A percentile compares a stretch with the other conserved stretches of the same genome.
Conservation (phyloP, 2,329 filamentous ascomycete species). For the Didymella pinodella region DNA sequence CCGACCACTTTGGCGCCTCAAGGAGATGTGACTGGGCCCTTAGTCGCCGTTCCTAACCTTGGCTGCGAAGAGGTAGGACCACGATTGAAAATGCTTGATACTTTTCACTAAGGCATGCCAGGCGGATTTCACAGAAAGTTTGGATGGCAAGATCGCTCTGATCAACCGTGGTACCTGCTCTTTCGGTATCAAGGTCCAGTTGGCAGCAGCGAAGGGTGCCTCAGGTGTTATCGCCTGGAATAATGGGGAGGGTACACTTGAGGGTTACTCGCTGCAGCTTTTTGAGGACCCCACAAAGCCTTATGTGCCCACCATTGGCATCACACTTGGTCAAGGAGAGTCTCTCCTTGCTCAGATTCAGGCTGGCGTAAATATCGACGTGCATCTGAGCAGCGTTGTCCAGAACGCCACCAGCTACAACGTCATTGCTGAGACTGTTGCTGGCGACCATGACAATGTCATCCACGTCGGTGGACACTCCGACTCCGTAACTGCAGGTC, state of each 20-base stretch:
- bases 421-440: slow-evolving; percentile 67
- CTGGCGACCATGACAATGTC: slow-evolving; percentile 66
- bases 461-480: slow-evolving; percentile 66
- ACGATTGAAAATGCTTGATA: background rate
- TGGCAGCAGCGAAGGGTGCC: slow-evolving; percentile 66
- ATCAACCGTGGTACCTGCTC: slow-evolving; percentile 73
- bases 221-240: slow-evolving; percentile 76
- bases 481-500: slow-evolving; percentile 67
- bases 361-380: slow-evolving; percentile 42
- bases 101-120: slow-evolving; percentile 17
- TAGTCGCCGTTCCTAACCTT: slow-evolving; percentile 45
- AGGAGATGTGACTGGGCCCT: slow-evolving; percentile 40
- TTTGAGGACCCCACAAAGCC: slow-evolving; percentile 64
- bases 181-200: slow-evolving; percentile 74
- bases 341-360: slow-evolving; percentile 64
- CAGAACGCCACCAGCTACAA: slow-evolving; percentile 53
- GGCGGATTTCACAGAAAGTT: slow-evolving; percentile 67
- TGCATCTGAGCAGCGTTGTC: slow-evolving; percentile 39
- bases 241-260: slow-evolving; percentile 66
- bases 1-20: slow-evolving; percentile 43
- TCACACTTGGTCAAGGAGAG: slow-evolving; percentile 67
- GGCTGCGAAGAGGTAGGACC: slow-evolving; percentile 44
- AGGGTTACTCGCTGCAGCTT: slow-evolving; percentile 46
- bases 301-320: slow-evolving; percentile 73
- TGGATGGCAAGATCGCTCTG: slow-evolving; percentile 72